Evolutionary conservation across 1,139 yeast species (phyloP).

Genomic region (Protomyces lactucae-debilis): DNA sequence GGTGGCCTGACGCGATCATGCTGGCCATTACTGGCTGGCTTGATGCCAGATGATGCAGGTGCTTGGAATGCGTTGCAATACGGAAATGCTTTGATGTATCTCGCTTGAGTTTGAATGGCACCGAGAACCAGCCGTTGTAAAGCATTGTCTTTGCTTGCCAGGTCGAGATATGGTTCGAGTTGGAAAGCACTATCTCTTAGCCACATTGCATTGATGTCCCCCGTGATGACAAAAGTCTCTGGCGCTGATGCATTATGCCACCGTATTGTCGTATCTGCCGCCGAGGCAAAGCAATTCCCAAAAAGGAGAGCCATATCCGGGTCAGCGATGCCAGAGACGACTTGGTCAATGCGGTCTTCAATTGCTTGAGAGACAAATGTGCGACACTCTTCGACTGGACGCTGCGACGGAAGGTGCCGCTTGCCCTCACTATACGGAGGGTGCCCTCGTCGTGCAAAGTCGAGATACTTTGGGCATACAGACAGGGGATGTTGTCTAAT

Average conservation of each 20-base stretch:
- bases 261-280: conserved; percentile 77
- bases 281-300: conserved; percentile 82
- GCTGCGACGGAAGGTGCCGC: conserved; percentile 55
- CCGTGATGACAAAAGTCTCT: conserved; percentile 72
- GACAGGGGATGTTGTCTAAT: neutral
- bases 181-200: conserved; percentile 82
- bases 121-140: conserved; percentile 60
- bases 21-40: neutral
- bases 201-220: conserved; percentile 77
- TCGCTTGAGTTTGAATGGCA: conserved; percentile 74
- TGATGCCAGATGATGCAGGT: conserved; percentile 1
- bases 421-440: conserved; percentile 31
- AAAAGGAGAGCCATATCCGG: conserved; percentile 67
- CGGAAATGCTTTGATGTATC: conserved; percentile 6
- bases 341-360: conserved; percentile 56
- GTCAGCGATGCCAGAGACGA: conserved; percentile 50
- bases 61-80: conserved; percentile 29
- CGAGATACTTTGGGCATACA: conserved; percentile 25
- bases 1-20: conserved; percentile 4
- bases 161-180: conserved; percentile 65
- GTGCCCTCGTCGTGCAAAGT: conserved; percentile 32
- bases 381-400: conserved; percentile 68
- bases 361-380: conserved; percentile 63
- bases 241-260: conserved; percentile 54
- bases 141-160: conserved; percentile 49